Evolutionary conservation across 2,329 filamentous ascomycete genomes (phyloP).

Genomic region (Cylindrodendrum hubeiense): DNA sequence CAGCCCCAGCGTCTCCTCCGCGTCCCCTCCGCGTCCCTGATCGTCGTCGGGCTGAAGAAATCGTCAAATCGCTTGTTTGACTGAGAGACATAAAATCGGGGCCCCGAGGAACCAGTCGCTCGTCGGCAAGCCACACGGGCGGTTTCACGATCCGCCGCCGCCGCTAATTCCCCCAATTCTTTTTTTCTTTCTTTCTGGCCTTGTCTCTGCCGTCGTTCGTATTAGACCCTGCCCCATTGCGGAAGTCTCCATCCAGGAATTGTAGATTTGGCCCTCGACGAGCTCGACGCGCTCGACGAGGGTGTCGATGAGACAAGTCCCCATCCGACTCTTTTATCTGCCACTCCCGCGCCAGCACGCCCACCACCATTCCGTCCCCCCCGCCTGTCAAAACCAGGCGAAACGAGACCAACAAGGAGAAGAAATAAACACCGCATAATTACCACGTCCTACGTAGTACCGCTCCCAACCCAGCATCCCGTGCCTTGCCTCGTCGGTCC

Average conservation of each 20-base stretch:
- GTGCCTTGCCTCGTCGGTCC: constrained; percentile 7
- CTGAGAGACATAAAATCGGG: neutral
- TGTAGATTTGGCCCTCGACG: neutral
- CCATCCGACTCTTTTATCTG: neutral
- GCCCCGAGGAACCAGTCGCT: neutral
- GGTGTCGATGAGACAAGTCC: neutral
- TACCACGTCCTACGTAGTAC: neutral
- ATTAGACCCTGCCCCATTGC: no score
- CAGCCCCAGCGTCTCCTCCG: neutral
- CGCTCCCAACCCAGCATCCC: neutral
- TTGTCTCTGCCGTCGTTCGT: neutral
- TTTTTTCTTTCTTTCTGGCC: neutral
- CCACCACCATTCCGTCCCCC: neutral
- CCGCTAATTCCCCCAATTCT: neutral
- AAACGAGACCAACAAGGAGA: neutral
- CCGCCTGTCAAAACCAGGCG: constrained; percentile 1
- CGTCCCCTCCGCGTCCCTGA: neutral
- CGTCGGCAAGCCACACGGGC: neutral
- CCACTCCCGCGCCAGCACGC: neutral
- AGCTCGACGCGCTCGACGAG: neutral
- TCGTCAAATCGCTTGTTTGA: neutral
- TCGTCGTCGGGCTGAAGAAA: neutral
- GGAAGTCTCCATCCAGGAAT: no score
- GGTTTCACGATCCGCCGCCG: neutral
- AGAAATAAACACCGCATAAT: constrained; percentile 8